Conservation (phyloP, 2,329 filamentous ascomycete species). For the Trematosphaeria pertusa region DNA sequence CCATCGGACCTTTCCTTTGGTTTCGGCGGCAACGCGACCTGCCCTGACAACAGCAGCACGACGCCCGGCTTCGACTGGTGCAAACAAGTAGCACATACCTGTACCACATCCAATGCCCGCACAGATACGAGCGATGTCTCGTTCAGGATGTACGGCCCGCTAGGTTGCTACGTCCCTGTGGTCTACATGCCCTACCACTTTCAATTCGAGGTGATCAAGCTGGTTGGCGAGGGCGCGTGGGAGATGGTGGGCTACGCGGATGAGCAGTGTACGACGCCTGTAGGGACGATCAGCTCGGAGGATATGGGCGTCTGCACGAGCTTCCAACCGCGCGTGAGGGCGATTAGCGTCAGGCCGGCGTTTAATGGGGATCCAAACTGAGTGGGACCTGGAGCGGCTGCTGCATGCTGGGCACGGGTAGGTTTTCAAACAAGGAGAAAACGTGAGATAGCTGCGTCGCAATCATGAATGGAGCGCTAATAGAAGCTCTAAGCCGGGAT, state of each 20-base stretch:
- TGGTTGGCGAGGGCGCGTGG: conserved; percentile 9
- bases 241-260: conserved; percentile 9
- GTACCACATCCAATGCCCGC: neutral
- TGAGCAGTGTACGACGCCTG: conserved; percentile 5
- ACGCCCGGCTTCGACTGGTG: conserved; percentile 11
- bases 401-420: too few relatives aligned
- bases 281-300: conserved; percentile 6
- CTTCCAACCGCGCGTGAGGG: conserved; percentile 1
- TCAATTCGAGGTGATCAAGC: conserved; percentile 7
- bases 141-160: neutral
- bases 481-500: too few relatives aligned
- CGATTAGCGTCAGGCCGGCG: conserved; percentile 9
- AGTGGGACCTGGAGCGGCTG: too few relatives aligned
- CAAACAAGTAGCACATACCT: neutral
- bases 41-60: neutral
- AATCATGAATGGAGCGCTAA: too few relatives aligned
- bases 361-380: conserved; percentile 17
- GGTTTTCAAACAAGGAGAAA: too few relatives aligned
- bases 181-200: conserved; percentile 12
- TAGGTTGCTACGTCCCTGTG: conserved; percentile 4
- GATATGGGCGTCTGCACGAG: conserved; percentile 7
- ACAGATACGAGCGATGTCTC: neutral
- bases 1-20: conserved; percentile 3
- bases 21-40: conserved; percentile 10
- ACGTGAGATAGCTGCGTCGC: too few relatives aligned